Conservation (phyloP, 2,329 filamentous ascomycete species). For the Ascocoryne sarcoides region DNA sequence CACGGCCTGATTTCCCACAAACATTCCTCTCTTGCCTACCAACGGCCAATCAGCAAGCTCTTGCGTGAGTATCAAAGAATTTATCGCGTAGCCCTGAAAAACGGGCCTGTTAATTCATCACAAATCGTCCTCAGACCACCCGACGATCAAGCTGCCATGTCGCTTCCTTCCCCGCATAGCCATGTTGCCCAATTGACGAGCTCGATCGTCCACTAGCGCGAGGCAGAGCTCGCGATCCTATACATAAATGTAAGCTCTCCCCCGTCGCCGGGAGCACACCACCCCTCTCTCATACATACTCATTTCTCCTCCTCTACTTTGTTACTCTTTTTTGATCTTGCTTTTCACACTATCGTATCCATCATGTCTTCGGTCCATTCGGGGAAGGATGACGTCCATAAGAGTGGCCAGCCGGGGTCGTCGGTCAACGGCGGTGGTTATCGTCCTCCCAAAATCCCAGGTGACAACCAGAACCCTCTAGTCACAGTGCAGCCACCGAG, state of each 20-base stretch:
- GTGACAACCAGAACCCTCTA: conserved; percentile 32
- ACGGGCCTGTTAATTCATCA: no score
- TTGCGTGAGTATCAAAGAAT: no score
- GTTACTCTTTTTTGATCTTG: not conserved
- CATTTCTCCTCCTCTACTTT: not conserved
- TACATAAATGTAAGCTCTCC: not conserved
- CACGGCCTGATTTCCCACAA: no score
- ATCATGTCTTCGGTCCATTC: conserved; percentile 12
- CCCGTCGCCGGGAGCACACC: conserved; percentile 1
- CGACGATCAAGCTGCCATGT: not conserved
- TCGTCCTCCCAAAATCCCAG: conserved; percentile 13
- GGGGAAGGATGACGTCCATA: conserved; percentile 9
- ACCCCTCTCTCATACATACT: not conserved
- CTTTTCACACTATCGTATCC: conserved; percentile 1
- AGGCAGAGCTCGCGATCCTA: not conserved
- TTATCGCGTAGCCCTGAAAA: no score
- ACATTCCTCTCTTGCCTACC: no score
- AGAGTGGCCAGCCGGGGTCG: conserved; percentile 23
- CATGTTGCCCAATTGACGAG: not conserved
- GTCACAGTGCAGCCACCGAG: conserved; percentile 73
- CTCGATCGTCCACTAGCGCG: not conserved
- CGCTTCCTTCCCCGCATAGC: not conserved
- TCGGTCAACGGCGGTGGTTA: conserved; percentile 17
- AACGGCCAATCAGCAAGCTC: no score
- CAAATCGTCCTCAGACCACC: not conserved